Base-by-base conservation (phyloP, 768 basidiomycete species). In the Kwoniella newhampshirensis region DNA sequence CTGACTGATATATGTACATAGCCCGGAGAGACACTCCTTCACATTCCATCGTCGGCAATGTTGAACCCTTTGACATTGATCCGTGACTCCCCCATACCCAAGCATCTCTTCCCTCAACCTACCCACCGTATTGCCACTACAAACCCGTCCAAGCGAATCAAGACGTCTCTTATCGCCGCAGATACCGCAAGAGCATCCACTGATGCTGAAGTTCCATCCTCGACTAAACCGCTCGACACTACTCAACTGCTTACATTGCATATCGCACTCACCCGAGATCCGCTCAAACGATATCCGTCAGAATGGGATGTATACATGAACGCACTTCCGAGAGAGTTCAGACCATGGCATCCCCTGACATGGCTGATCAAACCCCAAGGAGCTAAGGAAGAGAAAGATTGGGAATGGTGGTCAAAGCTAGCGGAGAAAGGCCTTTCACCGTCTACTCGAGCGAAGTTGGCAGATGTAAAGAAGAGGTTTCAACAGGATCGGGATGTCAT, bases 211-310 rank as follows among this genome's bases (percentile, higher is more conserved):
- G 13, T 6, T 32, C 13, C 32, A 32, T 44, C 47, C 36, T 26
- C 18, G 32, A 46, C 13, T 25, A 32, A 46, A 42, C 35, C 50
- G 41, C 44, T 70, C 12, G 59, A 64, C 82, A 21, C 88, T 9
- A 81, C 81, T 3, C 92, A 96, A 68, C 74, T 89, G 15, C 82
- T 96, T 28, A 84, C 89, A 5, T 77, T 97, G 57, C 90, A 96
- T 79, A 80, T 96, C 9, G 80, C 84, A 37, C 78, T 92, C 1
- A 81, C 88, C 76, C 82, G 81, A 40, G 87, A 54, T 55, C 58
- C 57, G 17, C 66, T 46, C 54, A n/a, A 68, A 71, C 6, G 74
- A 78, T 81, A 63, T 73, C 73, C 13, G 86, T 86, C 73, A 83
- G 54, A 60, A 3, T 74, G 70, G 68, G 18, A 56, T 11, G 35